phyloP scores from a whole-genome alignment of 164 flowering plant species.

The Litsea cubeba region DNA sequence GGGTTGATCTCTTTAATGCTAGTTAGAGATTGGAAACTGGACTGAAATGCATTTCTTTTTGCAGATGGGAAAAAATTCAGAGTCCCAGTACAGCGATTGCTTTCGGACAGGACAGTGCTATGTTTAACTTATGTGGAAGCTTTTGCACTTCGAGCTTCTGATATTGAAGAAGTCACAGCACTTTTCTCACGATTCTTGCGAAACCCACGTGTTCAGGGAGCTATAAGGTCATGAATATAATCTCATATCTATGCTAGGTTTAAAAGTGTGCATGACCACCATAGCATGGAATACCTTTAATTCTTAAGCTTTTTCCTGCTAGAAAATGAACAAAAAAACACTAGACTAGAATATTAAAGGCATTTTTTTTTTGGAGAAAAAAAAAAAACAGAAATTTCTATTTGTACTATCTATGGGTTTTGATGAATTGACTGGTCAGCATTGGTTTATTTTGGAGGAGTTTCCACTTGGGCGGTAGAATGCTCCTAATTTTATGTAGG shows the following conservation, averaged over 20 bases:
- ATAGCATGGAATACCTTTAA: neutral
- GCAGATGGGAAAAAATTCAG: constrained; percentile 41
- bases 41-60: neutral
- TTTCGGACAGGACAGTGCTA: constrained; percentile 52
- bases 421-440: neutral
- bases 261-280: neutral
- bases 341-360: neutral
- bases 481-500: too few species aligned
- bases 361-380: neutral
- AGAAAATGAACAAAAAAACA: neutral
- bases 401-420: neutral
- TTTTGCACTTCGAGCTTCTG: constrained; percentile 66
- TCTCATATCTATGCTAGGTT: neutral
- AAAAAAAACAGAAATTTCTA: neutral
- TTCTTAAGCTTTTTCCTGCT: neutral
- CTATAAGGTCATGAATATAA: constrained; percentile 52
- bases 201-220: constrained; percentile 67
- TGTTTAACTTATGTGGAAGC: constrained; percentile 82
- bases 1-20: too few species aligned
- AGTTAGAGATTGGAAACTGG: neutral
- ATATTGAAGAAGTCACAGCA: constrained; percentile 72
- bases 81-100: constrained; percentile 38
- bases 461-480: neutral
- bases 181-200: constrained; percentile 58
- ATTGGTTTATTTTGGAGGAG: neutral